These are phyloP conservation scores for Xylaria bambusicola DNA, from an alignment of 495 filamentous ascomycete species.

Conservation along the genomic window DNA sequence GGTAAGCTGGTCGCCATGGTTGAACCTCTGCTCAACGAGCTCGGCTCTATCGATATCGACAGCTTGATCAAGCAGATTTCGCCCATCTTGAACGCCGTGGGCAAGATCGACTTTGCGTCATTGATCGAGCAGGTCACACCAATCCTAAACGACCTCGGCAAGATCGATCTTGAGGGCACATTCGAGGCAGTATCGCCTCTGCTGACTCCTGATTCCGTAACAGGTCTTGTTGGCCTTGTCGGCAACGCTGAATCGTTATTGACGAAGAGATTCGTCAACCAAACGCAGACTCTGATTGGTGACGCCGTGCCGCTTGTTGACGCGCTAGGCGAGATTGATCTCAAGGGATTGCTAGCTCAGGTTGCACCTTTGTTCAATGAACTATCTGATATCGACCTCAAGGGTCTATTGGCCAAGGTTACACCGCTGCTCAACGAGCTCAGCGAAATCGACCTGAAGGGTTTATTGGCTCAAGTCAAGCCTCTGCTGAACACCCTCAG, in stretches of 20 bases:
- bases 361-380: constrained; percentile 37
- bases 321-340: constrained; percentile 31
- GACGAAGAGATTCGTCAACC: constrained; percentile 40
- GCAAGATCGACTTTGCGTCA: constrained; percentile 45
- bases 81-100: constrained; percentile 37
- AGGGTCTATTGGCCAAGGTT: constrained; percentile 33
- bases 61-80: constrained; percentile 40
- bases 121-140: constrained; percentile 44
- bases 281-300: constrained; percentile 52
- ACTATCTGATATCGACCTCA: constrained; percentile 33
- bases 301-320: constrained; percentile 43
- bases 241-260: constrained; percentile 44
- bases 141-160: constrained; percentile 47
- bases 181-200: constrained; percentile 31
- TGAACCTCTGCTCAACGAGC: constrained; percentile 37
- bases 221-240: constrained; percentile 37
- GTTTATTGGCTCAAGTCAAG: constrained; percentile 33
- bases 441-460: constrained; percentile 39
- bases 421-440: constrained; percentile 36
- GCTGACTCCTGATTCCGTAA: constrained; percentile 34
- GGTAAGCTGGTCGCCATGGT: constrained; percentile 36
- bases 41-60: constrained; percentile 44
- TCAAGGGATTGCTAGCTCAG: constrained; percentile 38
- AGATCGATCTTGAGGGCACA: constrained; percentile 41
- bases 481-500: constrained; percentile 36